Evolutionary conservation across 331 rosid genomes (phyloP), one percentile per base, ranked within the genome.

Genomic region (Arachis monticola): DNA sequence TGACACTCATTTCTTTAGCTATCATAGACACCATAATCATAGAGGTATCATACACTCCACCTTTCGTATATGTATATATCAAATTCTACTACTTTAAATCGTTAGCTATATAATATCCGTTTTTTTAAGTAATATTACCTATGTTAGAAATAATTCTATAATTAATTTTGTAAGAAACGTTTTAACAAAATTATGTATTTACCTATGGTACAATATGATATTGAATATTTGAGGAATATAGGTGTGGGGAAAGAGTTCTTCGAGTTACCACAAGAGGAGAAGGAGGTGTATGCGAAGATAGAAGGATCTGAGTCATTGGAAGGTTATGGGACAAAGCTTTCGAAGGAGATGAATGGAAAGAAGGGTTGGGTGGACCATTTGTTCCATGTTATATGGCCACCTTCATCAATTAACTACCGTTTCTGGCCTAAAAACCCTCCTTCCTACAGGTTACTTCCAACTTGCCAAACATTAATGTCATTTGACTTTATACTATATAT

Each of bases 291-390:
- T 52, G 84, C 82, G 9, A 86, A 83, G 69, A 12, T 57, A 64
- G 63, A 68, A 0, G 85, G 80, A 1, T 78, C 91, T 0, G 10
- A 72, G 17, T 80, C 86, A 1, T 0, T 83, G 0, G 89, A 92
- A 79, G 97, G 97, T 0, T 92, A 89, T 32, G 93, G 96, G 0
- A 83, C 93, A 0, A 46, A 13, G 76, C 86, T 87, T 45, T 84
- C 83, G 77, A 91, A 87, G 53, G 96, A 91, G 48, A 17, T 74
- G 5, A 85, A 83, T 8, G 92, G 87, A 1, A 92, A 88, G 69
- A 83, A 83, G 74, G 91, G 90, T 0, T 92, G 97, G 97, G 93
- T 87, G 6, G 97, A 87, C 45, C 96, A 92, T 85, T 72, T 92
- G 64, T 92, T 89, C 42, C 96, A 87, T 47, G 64, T 35, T 65